Evolutionary conservation across 2,329 filamentous ascomycete genomes (phyloP), one percentile per base, ranked within the genome.

Genomic region (Curvularia sp.): DNA sequence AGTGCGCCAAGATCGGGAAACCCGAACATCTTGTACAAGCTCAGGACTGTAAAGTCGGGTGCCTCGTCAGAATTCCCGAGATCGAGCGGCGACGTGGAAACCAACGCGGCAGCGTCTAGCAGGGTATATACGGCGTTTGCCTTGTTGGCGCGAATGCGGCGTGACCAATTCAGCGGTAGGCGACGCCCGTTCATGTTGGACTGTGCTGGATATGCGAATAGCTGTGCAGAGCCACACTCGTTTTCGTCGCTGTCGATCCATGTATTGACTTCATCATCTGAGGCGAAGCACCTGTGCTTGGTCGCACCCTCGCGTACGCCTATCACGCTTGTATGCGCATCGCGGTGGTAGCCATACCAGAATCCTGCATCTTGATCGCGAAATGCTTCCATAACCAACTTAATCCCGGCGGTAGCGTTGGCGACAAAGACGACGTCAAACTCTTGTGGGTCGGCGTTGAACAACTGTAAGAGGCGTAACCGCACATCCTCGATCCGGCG

Each of bases 11-110:
- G 81, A 73, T 98, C 92, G 0, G 94, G 94, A 64, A 97, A 97
- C 1, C 95, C 94, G 75, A 98, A 98, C n/a, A 97, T 93, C 76
- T 98, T 99, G 80, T 97, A 96, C 63, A 98, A 88, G 75, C 93
- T 97, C 42, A 98, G 71, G 0, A 92, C 90, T 0, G 87, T 89
- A 65, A 98, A 98, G 74, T 98, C 94, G 1, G 94, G 91, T 0
- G 89, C 87, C 0, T 78, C 73, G 0, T 81, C 79, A 0, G 83
- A 67, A 65, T 90, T 79, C 55, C 86, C 82, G 2, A 98, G 80
- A 70, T 96, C 86, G 6, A 98, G 80, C 0, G 86, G 87, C 4
- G 90, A 87, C 0, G 93, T 97, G 7, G 92, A 88, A 9, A 88
- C 89, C 10, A 92, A 82, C 0, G 92, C 90, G 5, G 95, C 93